Percentiles rank a stretch among this genome's conserved stretches.
Evolutionary conservation across 2,329 filamentous ascomycete genomes (phyloP).

Genomic region (Pseudocercospora fijiensis): DNA sequence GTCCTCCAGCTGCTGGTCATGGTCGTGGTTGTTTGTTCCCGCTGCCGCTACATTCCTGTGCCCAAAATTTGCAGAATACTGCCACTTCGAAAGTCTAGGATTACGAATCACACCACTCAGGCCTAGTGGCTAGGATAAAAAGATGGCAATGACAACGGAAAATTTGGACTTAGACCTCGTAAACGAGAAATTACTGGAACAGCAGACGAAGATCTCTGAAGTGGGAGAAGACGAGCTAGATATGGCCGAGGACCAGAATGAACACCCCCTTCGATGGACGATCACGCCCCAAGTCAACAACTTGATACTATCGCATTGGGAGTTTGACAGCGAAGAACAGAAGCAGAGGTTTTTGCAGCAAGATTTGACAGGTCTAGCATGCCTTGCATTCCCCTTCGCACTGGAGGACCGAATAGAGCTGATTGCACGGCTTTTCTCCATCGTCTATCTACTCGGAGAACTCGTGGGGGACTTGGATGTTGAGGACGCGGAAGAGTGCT

Average conservation of each 20-base stretch:
- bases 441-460: slow-evolving; percentile 16
- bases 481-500: slow-evolving; percentile 17
- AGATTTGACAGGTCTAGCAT: slow-evolving; percentile 16
- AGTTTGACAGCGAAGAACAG: slow-evolving; percentile 10
- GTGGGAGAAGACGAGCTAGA: not conserved
- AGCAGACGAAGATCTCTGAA: not conserved
- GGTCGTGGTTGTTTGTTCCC: not conserved
- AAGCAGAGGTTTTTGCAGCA: slow-evolving; percentile 6
- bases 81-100: not conserved
- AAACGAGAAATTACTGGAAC: not conserved
- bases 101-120: not conserved
- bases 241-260: not conserved
- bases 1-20: not conserved
- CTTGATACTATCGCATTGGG: slow-evolving; percentile 16
- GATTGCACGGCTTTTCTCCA: slow-evolving; percentile 16
- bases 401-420: slow-evolving; percentile 19
- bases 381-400: slow-evolving; percentile 16
- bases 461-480: slow-evolving; percentile 8
- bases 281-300: slow-evolving; percentile 15
- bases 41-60: not conserved
- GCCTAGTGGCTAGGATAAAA: not conserved
- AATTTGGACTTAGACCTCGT: not conserved
- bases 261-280: slow-evolving; percentile 9
- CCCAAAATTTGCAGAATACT: not conserved
- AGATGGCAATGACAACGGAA: not conserved